Percentiles rank a stretch among this genome's conserved stretches.
Conservation (phyloP, 129 eudicot species). For the Lactuca sativa region DNA sequence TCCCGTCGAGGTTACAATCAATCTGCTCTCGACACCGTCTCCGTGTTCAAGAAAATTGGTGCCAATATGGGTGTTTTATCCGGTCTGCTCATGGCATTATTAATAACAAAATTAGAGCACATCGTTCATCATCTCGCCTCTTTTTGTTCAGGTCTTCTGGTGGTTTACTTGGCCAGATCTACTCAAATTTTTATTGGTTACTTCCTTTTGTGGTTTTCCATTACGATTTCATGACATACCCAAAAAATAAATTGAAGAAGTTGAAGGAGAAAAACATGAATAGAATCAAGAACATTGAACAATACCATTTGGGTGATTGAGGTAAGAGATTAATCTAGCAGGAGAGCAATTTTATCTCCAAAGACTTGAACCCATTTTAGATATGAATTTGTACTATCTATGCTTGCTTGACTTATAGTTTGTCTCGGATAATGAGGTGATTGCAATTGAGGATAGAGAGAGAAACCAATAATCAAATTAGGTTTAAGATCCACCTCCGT, state of each 20-base stretch:
- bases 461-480: conserved; percentile 35
- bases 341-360: conserved; percentile 86
- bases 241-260: background rate
- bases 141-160: too few relatives aligned
- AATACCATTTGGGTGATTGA: conserved; percentile 61
- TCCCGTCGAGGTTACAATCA: too few relatives aligned
- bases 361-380: conserved; percentile 50
- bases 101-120: too few relatives aligned
- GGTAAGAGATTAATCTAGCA: conserved; percentile 68
- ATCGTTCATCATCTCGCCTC: too few relatives aligned
- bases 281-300: conserved; percentile 19
- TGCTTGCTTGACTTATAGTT: conserved; percentile 32
- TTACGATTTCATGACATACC: conserved; percentile 9
- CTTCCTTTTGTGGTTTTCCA: too few relatives aligned
- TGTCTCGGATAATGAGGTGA: conserved; percentile 57
- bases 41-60: too few relatives aligned
- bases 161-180: too few relatives aligned
- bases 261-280: background rate
- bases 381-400: conserved; percentile 23
- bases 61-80: too few relatives aligned
- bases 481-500: conserved; percentile 39
- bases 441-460: conserved; percentile 51
- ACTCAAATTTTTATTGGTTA: too few relatives aligned
- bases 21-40: too few relatives aligned
- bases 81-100: too few relatives aligned